phyloP scores from a whole-genome alignment of 192 early-diverging fungal species.

The Diversispora eburnea region DNA sequence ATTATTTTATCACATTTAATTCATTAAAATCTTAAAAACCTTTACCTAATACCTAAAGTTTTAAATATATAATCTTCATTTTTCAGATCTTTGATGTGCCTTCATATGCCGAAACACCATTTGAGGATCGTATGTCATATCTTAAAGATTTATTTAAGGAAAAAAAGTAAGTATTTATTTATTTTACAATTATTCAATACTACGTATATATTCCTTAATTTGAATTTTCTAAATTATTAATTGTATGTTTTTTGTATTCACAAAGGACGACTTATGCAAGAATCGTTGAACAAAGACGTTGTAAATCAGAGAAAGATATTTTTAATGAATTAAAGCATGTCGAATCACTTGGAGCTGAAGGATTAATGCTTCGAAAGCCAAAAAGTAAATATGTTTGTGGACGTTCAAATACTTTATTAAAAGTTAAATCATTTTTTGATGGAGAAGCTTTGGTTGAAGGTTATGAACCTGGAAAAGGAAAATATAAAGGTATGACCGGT shows the following conservation, averaged over 20 bases:
- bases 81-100: constrained; percentile 58
- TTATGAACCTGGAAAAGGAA: constrained; percentile 55
- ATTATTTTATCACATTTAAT: not conserved
- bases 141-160: not conserved
- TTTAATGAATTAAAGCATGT: constrained; percentile 48
- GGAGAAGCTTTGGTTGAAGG: constrained; percentile 65
- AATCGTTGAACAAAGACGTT: constrained; percentile 50
- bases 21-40: not conserved
- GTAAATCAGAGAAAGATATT: constrained; percentile 43
- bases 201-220: not conserved
- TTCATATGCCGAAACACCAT: not conserved
- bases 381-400: constrained; percentile 9
- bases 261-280: constrained; percentile 34
- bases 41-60: not conserved
- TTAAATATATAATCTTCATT: not conserved
- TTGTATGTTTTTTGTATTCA: constrained; percentile 10
- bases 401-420: constrained; percentile 9
- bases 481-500: constrained; percentile 52
- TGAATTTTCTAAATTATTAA: not conserved
- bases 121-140: constrained; percentile 6
- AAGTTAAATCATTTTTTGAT: constrained; percentile 63
- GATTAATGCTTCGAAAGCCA: constrained; percentile 59
- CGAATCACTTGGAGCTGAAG: constrained; percentile 61
- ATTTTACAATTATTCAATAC: not conserved
- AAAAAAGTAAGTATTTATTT: constrained; percentile 4